Conservation (phyloP, 2,329 filamentous ascomycete genomes). For the Aureobasidium lini region DNA sequence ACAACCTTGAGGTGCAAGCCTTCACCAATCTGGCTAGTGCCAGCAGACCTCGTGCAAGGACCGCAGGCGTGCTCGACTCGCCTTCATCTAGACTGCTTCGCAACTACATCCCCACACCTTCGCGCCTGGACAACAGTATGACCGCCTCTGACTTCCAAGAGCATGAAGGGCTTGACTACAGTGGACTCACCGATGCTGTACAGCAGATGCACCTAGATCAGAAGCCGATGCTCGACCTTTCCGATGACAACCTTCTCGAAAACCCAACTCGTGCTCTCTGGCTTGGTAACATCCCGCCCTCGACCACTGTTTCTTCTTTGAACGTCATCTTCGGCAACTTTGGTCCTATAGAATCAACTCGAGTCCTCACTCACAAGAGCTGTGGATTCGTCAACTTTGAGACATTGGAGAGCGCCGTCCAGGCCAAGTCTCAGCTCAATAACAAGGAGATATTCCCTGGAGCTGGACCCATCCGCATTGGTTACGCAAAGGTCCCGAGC, state of each 20-base stretch:
- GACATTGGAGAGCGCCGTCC: conserved; percentile 78
- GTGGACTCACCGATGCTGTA: conserved; percentile 72
- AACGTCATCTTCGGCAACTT: conserved; percentile 94
- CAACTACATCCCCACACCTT: conserved; percentile 68
- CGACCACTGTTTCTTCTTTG: conserved; percentile 89
- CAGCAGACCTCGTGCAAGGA: conserved; percentile 79
- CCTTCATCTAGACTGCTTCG: conserved; percentile 57
- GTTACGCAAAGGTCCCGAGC: conserved; percentile 93
- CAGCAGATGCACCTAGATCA: conserved; percentile 69
- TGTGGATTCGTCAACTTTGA: conserved; percentile 99
- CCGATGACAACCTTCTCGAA: conserved; percentile 74
- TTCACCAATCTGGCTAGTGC: conserved; percentile 78
- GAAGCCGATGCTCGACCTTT: conserved; percentile 56
- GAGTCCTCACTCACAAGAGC: conserved; percentile 96
- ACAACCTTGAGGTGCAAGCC: conserved; percentile 88
- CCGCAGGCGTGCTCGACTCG: conserved; percentile 83
- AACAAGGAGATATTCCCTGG: conserved; percentile 98
- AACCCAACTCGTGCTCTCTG: conserved; percentile 88
- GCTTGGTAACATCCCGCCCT: conserved; percentile 95
- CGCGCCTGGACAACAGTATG: conserved; percentile 67
- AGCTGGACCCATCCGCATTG: conserved; percentile 87
- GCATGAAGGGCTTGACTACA: conserved; percentile 69
- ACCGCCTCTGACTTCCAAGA: conserved; percentile 67
- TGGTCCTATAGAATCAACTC: conserved; percentile 80
- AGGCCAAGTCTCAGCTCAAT: conserved; percentile 80